These are phyloP conservation scores for Neonectria coccinea DNA, from an alignment of 2,329 filamentous ascomycete genomes.

Conservation along the genomic window DNA sequence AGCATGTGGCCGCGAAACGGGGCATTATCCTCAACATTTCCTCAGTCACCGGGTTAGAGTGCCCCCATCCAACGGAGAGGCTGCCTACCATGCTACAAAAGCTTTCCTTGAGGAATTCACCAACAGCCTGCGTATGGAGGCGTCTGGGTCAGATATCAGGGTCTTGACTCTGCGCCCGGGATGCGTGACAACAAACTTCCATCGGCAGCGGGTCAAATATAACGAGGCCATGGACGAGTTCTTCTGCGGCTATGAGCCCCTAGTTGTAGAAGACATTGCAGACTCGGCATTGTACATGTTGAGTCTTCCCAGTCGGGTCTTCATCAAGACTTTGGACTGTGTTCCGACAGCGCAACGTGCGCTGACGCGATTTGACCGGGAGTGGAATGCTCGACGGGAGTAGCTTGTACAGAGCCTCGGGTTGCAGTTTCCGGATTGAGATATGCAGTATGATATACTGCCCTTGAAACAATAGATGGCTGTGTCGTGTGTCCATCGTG, in stretches of 20 bases:
- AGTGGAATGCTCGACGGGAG: background rate
- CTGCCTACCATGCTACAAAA: conserved; percentile 25
- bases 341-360: conserved; percentile 28
- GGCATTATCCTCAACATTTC: too few species aligned
- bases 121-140: conserved; percentile 15
- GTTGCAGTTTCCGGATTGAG: too few species aligned
- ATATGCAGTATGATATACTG: too few species aligned
- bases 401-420: background rate
- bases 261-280: conserved; percentile 24
- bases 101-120: conserved; percentile 20
- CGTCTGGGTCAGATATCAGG: conserved; percentile 10
- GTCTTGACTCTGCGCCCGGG: conserved; percentile 27
- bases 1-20: too few species aligned
- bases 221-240: conserved; percentile 29
- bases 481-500: too few species aligned
- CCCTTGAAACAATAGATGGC: too few species aligned
- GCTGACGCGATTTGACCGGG: conserved; percentile 2
- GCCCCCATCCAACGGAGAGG: conserved; percentile 22
- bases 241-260: conserved; percentile 15
- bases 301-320: conserved; percentile 8
- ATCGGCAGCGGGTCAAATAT: conserved; percentile 25
- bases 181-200: conserved; percentile 22
- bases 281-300: conserved; percentile 25
- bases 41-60: conserved; percentile 14
- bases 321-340: conserved; percentile 30